These are phyloP conservation scores for Rhizophora mangle DNA, from an alignment of 345 rosid species.

Conservation along the genomic window DNA sequence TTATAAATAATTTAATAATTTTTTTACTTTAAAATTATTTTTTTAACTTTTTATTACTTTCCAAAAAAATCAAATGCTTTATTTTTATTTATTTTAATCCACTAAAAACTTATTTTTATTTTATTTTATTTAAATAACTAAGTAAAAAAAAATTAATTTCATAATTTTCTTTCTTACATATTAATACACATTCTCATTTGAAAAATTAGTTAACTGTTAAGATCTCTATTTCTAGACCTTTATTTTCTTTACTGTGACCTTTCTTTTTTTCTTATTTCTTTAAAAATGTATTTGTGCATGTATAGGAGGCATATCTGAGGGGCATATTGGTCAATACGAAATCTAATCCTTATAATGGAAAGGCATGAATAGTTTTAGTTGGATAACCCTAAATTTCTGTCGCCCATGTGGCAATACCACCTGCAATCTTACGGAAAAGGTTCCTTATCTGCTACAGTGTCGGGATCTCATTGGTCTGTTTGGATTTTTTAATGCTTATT, in stretches of 20 bases:
- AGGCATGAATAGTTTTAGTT: conserved; percentile 13
- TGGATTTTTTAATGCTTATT: conserved; percentile 46
- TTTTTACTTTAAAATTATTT: no score
- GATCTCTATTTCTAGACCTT: no score
- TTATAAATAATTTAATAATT: no score
- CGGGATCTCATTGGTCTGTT: conserved; percentile 23
- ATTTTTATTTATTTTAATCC: no score
- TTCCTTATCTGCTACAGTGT: conserved; percentile 50
- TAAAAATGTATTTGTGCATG: not conserved
- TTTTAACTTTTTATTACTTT: no score
- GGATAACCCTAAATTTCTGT: conserved; percentile 20
- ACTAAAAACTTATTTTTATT: no score
- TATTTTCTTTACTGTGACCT: not conserved
- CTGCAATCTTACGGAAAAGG: conserved; percentile 25
- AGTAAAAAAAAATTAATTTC: no score
- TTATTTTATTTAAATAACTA: no score
- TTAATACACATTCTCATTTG: no score
- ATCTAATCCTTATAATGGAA: conserved; percentile 25
- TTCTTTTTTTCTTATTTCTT: not conserved
- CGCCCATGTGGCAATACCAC: conserved; percentile 24
- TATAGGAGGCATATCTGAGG: not conserved
- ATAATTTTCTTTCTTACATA: no score
- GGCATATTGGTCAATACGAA: conserved; percentile 15
- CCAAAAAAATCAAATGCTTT: no score
- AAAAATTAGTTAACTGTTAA: no score